phyloP scores from a whole-genome alignment of 257 asterid species.

The Plantago ovata region DNA sequence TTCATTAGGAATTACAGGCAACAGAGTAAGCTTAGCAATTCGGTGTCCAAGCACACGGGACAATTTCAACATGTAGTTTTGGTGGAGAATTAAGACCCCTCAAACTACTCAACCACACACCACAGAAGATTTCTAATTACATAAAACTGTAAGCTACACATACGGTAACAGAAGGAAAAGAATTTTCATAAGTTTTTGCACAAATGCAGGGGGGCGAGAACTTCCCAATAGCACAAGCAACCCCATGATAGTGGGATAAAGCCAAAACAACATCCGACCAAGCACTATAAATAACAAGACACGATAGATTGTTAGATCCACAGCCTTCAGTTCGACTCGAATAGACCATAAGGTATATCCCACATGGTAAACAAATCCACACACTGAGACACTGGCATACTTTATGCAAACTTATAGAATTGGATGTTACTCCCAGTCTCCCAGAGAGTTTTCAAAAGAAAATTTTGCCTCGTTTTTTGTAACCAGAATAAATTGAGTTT shows the following conservation, averaged over 20 bases:
- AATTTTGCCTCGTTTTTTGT: too few relatives aligned
- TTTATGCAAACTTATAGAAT: too few relatives aligned
- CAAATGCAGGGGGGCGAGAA: not conserved
- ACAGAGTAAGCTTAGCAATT: not conserved
- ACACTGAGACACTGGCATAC: not conserved
- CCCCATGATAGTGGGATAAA: not conserved
- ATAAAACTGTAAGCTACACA: constrained; percentile 10
- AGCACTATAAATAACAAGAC: not conserved
- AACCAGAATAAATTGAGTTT: too few relatives aligned
- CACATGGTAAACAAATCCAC: not conserved
- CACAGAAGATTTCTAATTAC: not conserved
- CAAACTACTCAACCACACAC: constrained; percentile 1
- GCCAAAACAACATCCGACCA: not conserved
- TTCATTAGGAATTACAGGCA: constrained; percentile 22
- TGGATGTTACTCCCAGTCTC: too few relatives aligned
- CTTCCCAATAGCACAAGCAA: constrained; percentile 7
- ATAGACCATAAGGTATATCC: too few relatives aligned
- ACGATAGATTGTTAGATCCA: not conserved
- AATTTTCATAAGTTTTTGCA: constrained; percentile 10
- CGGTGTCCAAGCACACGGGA: constrained; percentile 12
- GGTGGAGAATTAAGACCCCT: not conserved
- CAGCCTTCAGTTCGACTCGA: too few relatives aligned
- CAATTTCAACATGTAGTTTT: constrained; percentile 7
- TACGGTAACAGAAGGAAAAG: constrained; percentile 1
- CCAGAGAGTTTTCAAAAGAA: too few relatives aligned